Base-by-base conservation (phyloP, 148 eudicot genomes). In the Beta vulgaris region DNA sequence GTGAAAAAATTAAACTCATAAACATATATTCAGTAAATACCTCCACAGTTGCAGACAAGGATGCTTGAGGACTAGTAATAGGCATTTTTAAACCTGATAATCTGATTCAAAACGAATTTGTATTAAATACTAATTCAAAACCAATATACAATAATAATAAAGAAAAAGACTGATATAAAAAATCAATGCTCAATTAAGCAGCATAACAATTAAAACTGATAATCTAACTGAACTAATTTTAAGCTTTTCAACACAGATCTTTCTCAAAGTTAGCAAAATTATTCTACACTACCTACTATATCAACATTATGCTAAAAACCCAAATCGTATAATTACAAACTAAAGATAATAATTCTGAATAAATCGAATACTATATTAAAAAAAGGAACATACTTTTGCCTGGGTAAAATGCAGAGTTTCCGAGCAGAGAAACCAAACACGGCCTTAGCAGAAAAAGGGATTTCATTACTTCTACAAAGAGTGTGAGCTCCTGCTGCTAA, bases 1-100 rank as follows among this genome's bases (percentile, higher is more conserved):
- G 40, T 31, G 53, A 39, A 16, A 14, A 16, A 46, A 68, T 34
- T 25, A 35, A 9, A 44, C 39, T 21, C 60, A 60, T 2, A 70
- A 10, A 23, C 31, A 42, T 70, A 66, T 74, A 72, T 37, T 48
- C 40, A 10, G 36, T 66, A 74, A 54, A 57, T 88, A 93, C 98
- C 98, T 93, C 94, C 71, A 91, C 91, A 61, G 89, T 82, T 39
- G 93, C 74, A 55, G 93, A 78, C 71, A 87, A 68, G 58, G 89
- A 88, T 59, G 97, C 98, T 74, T 77, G 87, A 43, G 83, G 85
- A 78, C 68, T 55, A 62, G 82, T 74, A 59, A 84, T 65, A 66
- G 80, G 80, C 44, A 69, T 71, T 66, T 34, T 55, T 31, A 81
- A 64, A 63, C 79, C 77, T 34, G 90, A 78, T 60, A 83, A 85